Conservation (phyloP, 1,139 yeast genomes). For the Geotrichum macrosporum region DNA sequence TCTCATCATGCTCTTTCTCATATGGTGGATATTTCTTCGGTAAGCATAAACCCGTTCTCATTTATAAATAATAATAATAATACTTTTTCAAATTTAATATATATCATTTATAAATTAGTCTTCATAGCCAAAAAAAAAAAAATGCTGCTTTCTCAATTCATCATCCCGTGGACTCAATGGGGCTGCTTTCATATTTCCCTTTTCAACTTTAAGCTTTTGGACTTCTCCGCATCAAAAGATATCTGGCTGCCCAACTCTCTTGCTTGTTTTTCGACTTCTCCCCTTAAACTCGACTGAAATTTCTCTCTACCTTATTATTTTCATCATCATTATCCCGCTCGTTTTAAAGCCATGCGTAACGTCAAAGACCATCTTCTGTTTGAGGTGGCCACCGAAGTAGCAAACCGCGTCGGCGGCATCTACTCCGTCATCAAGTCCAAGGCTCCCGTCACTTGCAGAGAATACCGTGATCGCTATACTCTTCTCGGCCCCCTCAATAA, state of each 20-base stretch:
- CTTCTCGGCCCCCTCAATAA: conserved; percentile 82
- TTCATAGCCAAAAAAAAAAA: background rate
- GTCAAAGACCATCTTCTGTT: conserved; percentile 75
- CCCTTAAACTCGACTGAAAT: background rate
- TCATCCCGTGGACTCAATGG: background rate
- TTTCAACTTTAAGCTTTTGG: background rate
- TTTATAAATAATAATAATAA: too few relatives aligned
- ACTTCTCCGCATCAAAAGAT: background rate
- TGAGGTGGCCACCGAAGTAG: conserved; percentile 96
- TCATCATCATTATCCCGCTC: conserved; percentile 16
- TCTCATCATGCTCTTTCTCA: conserved; percentile 65
- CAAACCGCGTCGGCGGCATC: conserved; percentile 96
- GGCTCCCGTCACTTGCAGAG: conserved; percentile 95
- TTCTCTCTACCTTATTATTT: background rate
- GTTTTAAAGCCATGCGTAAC: conserved; percentile 41
- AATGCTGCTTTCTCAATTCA: background rate
- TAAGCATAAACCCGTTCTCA: conserved; percentile 22
- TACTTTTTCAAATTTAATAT: too few relatives aligned
- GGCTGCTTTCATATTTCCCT: background rate
- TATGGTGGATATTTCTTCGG: conserved; percentile 76
- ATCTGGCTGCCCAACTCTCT: background rate
- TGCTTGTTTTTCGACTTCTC: background rate
- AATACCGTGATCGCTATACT: conserved; percentile 82
- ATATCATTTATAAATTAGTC: too few relatives aligned
- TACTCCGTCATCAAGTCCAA: conserved; percentile 94